Base-by-base conservation (phyloP, 2,329 filamentous ascomycete genomes). In the Xylariaceae sp. region DNA sequence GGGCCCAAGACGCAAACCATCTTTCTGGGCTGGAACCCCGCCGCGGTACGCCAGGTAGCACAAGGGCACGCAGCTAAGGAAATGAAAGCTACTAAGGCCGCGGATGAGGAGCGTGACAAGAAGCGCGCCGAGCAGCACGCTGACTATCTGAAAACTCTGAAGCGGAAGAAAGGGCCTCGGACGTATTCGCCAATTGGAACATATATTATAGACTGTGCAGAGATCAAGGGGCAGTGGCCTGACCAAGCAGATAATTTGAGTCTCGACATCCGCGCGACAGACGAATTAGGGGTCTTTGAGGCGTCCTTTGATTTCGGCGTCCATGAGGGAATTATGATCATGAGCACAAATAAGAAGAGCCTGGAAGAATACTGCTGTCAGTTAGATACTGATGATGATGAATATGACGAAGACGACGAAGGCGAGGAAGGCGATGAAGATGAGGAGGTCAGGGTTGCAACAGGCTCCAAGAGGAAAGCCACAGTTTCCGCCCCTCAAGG, bases 271-370 rank as follows among this genome's bases (percentile, higher is more conserved):
- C 52, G 47, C 4, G 47, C 58, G 23, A 70, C 67, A 17, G 56
- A 61, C 16, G 58, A 63, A 11, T 45, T 62, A 3, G 67, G 67
- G 33, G 53, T 73, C 44, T 73, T 65, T 58, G 59, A 67, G 53
- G 69, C 58, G 33, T 60, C 64, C 14, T 71, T 73, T 41, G 60
- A 74, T 52, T 71, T 72, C 55, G 65, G 72, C 16, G 53, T 70
- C 23, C 29, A 72, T 4, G 58, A 70, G 23, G 70, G 71, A 33
- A 60, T 69, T 19, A 70, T 73, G 67, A 50, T 70, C 3, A 44
- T 71, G 12, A 64, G 67, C 2, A 56, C 56, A 19, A 62, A 69
- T 50, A 56, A 69, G 55, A 54, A 60, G 24, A 46, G 56, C 31
- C 45, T 73, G 8, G 54, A 68, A 9, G 40, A 41, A 45, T 68